Base-by-base conservation (phyloP, 169 alveolate species). In the Theileria sp. region DNA sequence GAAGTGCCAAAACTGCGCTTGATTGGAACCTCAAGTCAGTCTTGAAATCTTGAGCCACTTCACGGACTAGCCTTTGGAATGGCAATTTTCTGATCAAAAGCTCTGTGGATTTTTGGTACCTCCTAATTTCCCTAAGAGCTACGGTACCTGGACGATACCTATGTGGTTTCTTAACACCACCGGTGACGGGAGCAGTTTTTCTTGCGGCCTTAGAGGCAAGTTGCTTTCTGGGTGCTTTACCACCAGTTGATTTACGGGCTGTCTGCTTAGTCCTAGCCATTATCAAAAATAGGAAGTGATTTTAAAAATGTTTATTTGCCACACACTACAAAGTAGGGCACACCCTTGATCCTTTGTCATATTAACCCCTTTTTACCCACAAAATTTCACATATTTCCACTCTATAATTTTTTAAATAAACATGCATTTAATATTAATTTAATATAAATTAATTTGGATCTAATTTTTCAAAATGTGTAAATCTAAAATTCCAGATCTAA, bases 131-230 rank as follows among this genome's bases (percentile, higher is more conserved):
- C 86, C 99, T 95, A 64, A 97, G 95, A 62, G 99, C 99, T 25
- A 97, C 99, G 72, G 99, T 96, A 70, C 99, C 99, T 66, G 99
- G 99, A 88, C 99, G 95, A 90, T 94, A 97, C 86, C 98, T 91
- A 92, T 94, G 98, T 49, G 98, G 98, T 88, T 95, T 95, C 94
- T 95, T 95, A 70, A 95, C 88, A 61, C 97, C 97, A 36, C 97
- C 97, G 61, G 97, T 76, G 23, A 93, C 94, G 51, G 97, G 96
- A 21, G 98, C 97, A 51, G 97, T 88, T 88, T 97, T 97, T 78
- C 99, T 90, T 70, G 99, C 98, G 56, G 98, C 99, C 94, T 96
- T 96, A 51, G 97, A 90, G 78, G 98, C 98, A 76, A 96, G 87
- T 86, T 94, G 97, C 93, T 96, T 96, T 60, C 99, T 92, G 72